Evolutionary conservation across 2,329 filamentous ascomycete genomes (phyloP).

Genomic region (Colletotrichum costaricense): DNA sequence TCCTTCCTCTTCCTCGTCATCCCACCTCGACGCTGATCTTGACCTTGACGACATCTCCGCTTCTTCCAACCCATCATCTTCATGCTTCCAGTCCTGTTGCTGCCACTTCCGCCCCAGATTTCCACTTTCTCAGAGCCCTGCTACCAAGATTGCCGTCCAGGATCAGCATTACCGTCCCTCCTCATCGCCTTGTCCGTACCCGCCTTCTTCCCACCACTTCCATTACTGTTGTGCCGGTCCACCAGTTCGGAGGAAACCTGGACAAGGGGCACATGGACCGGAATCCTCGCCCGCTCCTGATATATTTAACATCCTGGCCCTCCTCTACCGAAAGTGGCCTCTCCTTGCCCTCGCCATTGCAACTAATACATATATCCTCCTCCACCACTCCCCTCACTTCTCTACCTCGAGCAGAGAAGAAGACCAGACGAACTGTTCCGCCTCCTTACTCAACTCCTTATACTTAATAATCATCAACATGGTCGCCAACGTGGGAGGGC

Average conservation of each 20-base stretch:
- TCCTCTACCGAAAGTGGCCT: constrained; percentile 5
- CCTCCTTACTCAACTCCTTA: constrained; percentile 4
- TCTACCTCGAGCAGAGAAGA: background rate
- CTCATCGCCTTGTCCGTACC: constrained; percentile 22
- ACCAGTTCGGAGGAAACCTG: constrained; percentile 20
- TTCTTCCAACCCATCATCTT: background rate
- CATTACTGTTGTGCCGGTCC: constrained; percentile 18
- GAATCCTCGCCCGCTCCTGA: constrained; percentile 16
- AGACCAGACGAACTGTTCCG: background rate
- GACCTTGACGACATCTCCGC: background rate
- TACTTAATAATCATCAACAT: constrained; percentile 29
- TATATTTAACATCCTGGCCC: constrained; percentile 31
- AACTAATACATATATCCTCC: constrained; percentile 32
- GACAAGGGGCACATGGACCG: constrained; percentile 32
- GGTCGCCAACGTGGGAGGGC: constrained; percentile 34
- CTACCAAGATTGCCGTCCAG: constrained; percentile 24
- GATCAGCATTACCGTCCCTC: constrained; percentile 11
- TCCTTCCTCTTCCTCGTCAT: background rate
- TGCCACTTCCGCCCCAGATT: background rate
- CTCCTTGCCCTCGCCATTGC: constrained; percentile 9
- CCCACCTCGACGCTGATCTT: background rate
- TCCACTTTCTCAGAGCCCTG: constrained; percentile 8
- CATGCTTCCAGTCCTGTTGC: background rate
- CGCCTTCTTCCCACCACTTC: constrained; percentile 2
- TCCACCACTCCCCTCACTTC: background rate